Evolutionary conservation across 805 yeast species (phyloP).

Genomic region (Kazachstania martiniae): DNA sequence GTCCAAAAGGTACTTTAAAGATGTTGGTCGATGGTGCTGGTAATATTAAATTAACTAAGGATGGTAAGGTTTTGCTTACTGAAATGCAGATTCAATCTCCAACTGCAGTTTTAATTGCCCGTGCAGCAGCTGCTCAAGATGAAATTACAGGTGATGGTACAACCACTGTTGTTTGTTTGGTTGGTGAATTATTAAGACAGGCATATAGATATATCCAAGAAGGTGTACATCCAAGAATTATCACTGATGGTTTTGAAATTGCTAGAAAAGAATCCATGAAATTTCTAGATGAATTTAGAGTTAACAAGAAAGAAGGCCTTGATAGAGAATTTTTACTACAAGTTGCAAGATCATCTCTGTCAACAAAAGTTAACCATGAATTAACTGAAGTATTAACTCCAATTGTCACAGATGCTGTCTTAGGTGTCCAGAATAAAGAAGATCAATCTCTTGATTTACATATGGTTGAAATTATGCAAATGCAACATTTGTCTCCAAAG

Average conservation of each 20-base stretch:
- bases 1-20: conserved; percentile 94
- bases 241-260: conserved; percentile 89
- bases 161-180: conserved; percentile 86
- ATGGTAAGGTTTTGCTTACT: conserved; percentile 83
- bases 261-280: conserved; percentile 71
- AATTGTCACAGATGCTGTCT: conserved; percentile 91
- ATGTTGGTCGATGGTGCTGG: conserved; percentile 97
- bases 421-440: conserved; percentile 53
- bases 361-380: conserved; percentile 75
- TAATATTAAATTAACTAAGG: conserved; percentile 87
- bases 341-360: conserved; percentile 81
- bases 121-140: conserved; percentile 98
- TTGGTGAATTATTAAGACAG: conserved; percentile 89
- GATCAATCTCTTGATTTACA: conserved; percentile 63
- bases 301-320: conserved; percentile 31
- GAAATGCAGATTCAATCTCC: conserved; percentile 97
- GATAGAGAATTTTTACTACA: conserved; percentile 85
- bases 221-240: conserved; percentile 91
- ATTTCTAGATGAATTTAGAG: conserved; percentile 58
- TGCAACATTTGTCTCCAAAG: conserved; percentile 85
- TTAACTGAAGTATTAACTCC: conserved; percentile 78
- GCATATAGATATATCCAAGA: conserved; percentile 86
- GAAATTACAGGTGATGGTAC: conserved; percentile 99
- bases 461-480: conserved; percentile 96
- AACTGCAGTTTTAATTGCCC: conserved; percentile 82